Evolutionary conservation across 176 grass and related monocot genomes (phyloP).

Genomic region (Elaeis guineensis): DNA sequence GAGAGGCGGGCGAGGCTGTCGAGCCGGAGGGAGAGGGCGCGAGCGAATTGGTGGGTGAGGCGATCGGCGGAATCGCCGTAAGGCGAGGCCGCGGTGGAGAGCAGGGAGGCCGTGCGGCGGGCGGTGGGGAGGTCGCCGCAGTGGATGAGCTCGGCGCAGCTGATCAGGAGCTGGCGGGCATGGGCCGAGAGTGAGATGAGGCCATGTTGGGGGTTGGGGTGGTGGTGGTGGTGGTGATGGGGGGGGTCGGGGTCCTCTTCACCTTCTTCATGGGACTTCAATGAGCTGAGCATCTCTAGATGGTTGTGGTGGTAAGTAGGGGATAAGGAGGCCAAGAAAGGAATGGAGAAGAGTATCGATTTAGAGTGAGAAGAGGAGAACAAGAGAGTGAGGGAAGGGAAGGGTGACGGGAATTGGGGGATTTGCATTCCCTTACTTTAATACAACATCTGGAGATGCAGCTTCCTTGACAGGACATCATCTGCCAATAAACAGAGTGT

Average conservation of each 20-base stretch:
- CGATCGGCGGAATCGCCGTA: constrained; percentile 64
- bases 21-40: constrained; percentile 42
- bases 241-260: constrained; percentile 21
- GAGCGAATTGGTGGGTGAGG: constrained; percentile 75
- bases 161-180: constrained; percentile 52
- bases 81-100: constrained; percentile 46
- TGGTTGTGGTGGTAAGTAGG: neutral
- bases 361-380: constrained; percentile 20
- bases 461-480: constrained; percentile 98
- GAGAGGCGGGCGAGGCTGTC: constrained; percentile 16
- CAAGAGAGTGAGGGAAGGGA: constrained; percentile 6
- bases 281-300: constrained; percentile 67
- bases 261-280: constrained; percentile 46
- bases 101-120: constrained; percentile 35
- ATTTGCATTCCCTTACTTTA: constrained; percentile 13
- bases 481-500: constrained; percentile 74
- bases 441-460: constrained; percentile 50
- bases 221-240: neutral
- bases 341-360: constrained; percentile 11
- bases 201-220: neutral
- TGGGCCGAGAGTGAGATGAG: constrained; percentile 20
- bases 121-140: constrained; percentile 47
- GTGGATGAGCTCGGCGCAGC: constrained; percentile 63
- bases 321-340: neutral
- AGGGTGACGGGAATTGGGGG: constrained; percentile 12